These are phyloP conservation scores for Teratosphaeriaceae sp. DNA, from an alignment of 2,329 filamentous ascomycete genomes.

Conservation along the genomic window DNA sequence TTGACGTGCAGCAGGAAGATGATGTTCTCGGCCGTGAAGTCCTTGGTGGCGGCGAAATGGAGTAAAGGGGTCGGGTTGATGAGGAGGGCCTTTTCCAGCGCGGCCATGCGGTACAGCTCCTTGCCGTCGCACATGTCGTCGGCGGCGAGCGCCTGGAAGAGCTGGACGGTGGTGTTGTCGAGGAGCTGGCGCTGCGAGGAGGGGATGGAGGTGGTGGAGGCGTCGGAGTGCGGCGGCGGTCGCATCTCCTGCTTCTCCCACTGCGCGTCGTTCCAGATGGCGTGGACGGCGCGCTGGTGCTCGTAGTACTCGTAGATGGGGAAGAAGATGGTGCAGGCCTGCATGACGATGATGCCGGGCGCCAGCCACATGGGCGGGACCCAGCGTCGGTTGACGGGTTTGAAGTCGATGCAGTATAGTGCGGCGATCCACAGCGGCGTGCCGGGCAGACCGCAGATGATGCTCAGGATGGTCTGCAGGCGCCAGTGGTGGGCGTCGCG, in stretches of 20 bases:
- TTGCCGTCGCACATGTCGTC: constrained; percentile 4
- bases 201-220: constrained; percentile 29
- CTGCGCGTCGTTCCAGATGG: constrained; percentile 1
- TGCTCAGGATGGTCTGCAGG: constrained; percentile 51
- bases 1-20: constrained; percentile 55
- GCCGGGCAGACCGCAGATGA: constrained; percentile 50
- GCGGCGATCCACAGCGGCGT: constrained; percentile 59
- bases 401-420: constrained; percentile 48
- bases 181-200: constrained; percentile 11
- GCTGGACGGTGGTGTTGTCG: constrained; percentile 11
- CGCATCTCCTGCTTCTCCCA: constrained; percentile 1
- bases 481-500: constrained; percentile 62
- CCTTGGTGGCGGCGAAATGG: constrained; percentile 56
- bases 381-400: constrained; percentile 44
- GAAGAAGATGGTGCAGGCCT: constrained; percentile 58
- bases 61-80: constrained; percentile 55
- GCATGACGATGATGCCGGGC: constrained; percentile 55
- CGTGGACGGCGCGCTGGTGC: background rate
- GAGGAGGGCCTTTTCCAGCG: constrained; percentile 55
- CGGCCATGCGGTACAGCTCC: constrained; percentile 51
- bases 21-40: constrained; percentile 67
- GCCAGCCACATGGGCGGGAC: constrained; percentile 59
- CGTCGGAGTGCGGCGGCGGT: constrained; percentile 9
- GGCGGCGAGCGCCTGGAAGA: constrained; percentile 4
- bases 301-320: constrained; percentile 52